phyloP scores from a whole-genome alignment of 208 protist species.

The Herpetomonas samuelpessoai region DNA sequence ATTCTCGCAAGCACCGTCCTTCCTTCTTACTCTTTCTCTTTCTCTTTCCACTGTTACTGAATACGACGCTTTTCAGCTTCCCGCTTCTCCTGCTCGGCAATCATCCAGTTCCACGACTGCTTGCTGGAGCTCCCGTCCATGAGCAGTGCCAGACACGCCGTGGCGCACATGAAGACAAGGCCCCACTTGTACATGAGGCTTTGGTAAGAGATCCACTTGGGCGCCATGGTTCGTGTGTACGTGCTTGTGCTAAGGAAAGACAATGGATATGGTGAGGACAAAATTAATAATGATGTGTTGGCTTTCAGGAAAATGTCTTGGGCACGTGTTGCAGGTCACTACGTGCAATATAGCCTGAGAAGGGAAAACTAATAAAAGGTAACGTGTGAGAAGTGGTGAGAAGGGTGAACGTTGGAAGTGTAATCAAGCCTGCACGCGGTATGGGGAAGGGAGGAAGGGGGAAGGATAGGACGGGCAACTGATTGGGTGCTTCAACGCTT shows the following conservation, averaged over 20 bases:
- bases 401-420: too few species aligned
- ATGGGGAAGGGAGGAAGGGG: too few species aligned
- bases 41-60: constrained; percentile 4
- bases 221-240: background rate
- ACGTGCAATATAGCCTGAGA: too few species aligned
- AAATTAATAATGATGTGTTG: too few species aligned
- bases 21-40: too few species aligned
- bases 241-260: background rate
- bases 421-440: too few species aligned
- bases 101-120: constrained; percentile 74
- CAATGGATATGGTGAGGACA: background rate
- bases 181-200: constrained; percentile 69
- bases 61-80: constrained; percentile 23
- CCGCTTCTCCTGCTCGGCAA: constrained; percentile 27
- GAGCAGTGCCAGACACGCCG: constrained; percentile 45
- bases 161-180: constrained; percentile 74
- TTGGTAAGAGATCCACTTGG: constrained; percentile 41
- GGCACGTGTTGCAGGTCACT: too few species aligned
- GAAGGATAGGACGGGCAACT: too few species aligned
- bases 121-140: constrained; percentile 38
- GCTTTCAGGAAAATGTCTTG: too few species aligned
- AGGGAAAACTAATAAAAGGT: too few species aligned
- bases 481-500: background rate
- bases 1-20: too few species aligned
- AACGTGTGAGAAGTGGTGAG: too few species aligned